Percentiles rank a stretch among this genome's conserved stretches.
These are phyloP conservation scores for Boletus mariae DNA, from an alignment of 1,284 basidiomycete species.

Conservation along the genomic window DNA sequence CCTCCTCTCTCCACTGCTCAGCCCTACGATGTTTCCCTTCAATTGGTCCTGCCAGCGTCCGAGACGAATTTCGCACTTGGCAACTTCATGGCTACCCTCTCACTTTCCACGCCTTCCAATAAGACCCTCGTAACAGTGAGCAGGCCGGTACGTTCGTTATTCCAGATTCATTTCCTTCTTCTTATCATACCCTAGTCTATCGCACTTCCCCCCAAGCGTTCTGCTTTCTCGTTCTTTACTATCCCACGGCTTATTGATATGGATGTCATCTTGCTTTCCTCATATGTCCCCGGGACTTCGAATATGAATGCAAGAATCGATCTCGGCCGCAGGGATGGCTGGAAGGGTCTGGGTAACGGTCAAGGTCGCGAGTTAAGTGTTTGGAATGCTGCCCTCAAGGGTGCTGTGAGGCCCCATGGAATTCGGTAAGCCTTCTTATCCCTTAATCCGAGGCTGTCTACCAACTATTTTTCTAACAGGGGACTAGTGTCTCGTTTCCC, in stretches of 20 bases:
- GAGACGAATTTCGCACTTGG: conserved; percentile 67
- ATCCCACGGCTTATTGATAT: conserved; percentile 43
- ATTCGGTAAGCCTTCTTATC: conserved; percentile 48
- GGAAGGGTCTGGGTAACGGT: conserved; percentile 63
- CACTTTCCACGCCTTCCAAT: conserved; percentile 54
- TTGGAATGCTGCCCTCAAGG: conserved; percentile 53
- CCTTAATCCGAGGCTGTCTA: neutral
- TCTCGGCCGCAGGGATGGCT: conserved; percentile 65
- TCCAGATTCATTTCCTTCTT: neutral
- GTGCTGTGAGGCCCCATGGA: conserved; percentile 59
- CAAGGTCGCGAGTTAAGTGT: conserved; percentile 70
- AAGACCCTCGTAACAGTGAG: conserved; percentile 56
- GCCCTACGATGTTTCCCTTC: conserved; percentile 66
- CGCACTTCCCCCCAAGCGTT: conserved; percentile 39
- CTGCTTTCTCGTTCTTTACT: conserved; percentile 36
- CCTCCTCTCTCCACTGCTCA: conserved; percentile 54
- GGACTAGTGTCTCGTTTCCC: conserved; percentile 71
- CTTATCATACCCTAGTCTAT: conserved; percentile 49
- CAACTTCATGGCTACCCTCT: conserved; percentile 75
- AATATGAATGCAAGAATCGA: conserved; percentile 53
- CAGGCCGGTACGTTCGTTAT: conserved; percentile 53
- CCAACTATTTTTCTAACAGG: conserved; percentile 34
- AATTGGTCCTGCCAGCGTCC: conserved; percentile 62
- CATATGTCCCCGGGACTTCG: conserved; percentile 48
- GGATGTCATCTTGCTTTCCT: conserved; percentile 50